Base-by-base conservation (phyloP, 73 alveolate species). In the Diophrys sp. region DNA sequence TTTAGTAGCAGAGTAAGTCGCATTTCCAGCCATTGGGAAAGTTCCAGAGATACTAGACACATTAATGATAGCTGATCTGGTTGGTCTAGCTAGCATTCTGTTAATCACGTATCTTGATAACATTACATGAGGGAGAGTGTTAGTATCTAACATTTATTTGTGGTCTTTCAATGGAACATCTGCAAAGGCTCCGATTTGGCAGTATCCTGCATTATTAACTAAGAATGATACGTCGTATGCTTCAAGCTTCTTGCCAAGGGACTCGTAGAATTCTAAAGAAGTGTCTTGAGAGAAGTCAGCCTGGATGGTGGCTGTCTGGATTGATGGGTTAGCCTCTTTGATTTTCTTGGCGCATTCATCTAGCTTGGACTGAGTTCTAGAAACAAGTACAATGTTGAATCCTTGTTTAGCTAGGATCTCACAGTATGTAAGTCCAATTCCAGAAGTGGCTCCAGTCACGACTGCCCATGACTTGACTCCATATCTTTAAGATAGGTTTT, bases 1-100 rank as follows among this genome's bases (percentile, higher is more conserved):
- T 56, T 84, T 84, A 18, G 92, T 2, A 11, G 87, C 87, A 24
- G 87, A 77, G 33, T 84, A 84, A 29, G 54, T 62, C 0, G 79
- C 83, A 18, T 1, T 67, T n/a, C 71, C 79, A 26, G 87, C 85
- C 0, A 57, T 11, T 1, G 82, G 86, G 29, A 32, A 56, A 2
- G 57, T 53, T 29, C 92, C 92, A 29, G 70, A 31, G 18, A 56
- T 11, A 33, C 87, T 77, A 18, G 78, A 30, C 31, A 84, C 68
- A 75, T 57, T 73, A n/a, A 84, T 71, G 23, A 84, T 31, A 23
- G 81, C 92, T 5, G 81, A 53, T 57, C 31, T 84, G 23, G 33
- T 28, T 26, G 70, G 28, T 78, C 92, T 78, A 33, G 77, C 2
- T 1, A 62, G 73, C 71, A 84, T 30, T 56, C 77, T 55, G 0